Conservation (phyloP, 2,329 filamentous ascomycete genomes). For the Thelonectria olida region DNA sequence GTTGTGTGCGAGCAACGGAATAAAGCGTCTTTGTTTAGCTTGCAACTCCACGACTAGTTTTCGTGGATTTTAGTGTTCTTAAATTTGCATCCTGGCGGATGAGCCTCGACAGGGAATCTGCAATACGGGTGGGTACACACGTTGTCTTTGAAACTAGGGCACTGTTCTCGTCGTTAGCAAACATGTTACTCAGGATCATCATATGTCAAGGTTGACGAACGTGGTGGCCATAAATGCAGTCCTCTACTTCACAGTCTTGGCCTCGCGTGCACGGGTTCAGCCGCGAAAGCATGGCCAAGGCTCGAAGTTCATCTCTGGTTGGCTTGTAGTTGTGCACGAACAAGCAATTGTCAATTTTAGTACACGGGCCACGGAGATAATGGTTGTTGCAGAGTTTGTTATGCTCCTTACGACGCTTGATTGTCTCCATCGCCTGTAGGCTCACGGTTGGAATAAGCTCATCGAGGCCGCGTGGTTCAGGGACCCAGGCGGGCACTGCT, state of each 20-base stretch:
- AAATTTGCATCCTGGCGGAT: constrained; percentile 66
- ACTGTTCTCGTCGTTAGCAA: constrained; percentile 48
- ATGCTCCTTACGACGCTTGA: constrained; percentile 64
- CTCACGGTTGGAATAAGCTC: constrained; percentile 56
- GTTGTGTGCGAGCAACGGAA: constrained; percentile 2
- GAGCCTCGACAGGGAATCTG: constrained; percentile 61
- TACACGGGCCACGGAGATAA: constrained; percentile 66
- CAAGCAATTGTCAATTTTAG: constrained; percentile 62
- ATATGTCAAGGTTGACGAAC: constrained; percentile 49
- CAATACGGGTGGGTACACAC: constrained; percentile 64
- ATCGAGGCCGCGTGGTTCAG: constrained; percentile 64
- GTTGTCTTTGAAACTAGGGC: constrained; percentile 61
- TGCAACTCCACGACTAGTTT: constrained; percentile 36
- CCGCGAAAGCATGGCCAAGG: constrained; percentile 64
- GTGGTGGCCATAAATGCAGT: constrained; percentile 72
- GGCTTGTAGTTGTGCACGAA: constrained; percentile 67
- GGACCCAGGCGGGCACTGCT: constrained; percentile 58
- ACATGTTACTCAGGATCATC: not conserved
- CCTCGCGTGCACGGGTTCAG: constrained; percentile 66
- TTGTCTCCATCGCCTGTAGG: constrained; percentile 56
- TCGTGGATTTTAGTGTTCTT: constrained; percentile 47
- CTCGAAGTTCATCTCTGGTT: constrained; percentile 62
- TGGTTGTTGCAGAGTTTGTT: constrained; percentile 71
- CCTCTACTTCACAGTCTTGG: constrained; percentile 65
- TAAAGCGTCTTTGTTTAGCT: not conserved